These are phyloP conservation scores for Yamadazyma atmosphaerica DNA, from an alignment of 1,139 yeast genomes.

Conservation along the genomic window DNA sequence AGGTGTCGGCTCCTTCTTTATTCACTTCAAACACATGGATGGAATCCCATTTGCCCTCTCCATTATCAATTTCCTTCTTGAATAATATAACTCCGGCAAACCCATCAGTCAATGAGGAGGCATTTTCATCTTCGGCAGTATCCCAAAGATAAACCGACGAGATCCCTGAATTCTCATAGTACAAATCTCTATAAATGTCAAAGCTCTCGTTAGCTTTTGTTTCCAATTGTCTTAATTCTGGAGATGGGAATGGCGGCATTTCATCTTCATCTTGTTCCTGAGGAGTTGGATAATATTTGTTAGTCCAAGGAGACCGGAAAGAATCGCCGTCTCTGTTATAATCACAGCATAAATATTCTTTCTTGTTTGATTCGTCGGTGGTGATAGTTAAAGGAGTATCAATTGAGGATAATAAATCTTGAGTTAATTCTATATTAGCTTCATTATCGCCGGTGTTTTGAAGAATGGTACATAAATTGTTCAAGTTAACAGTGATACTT, in stretches of 20 bases:
- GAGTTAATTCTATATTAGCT: conserved; percentile 54
- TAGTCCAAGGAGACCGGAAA: conserved; percentile 89
- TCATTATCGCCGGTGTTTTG: conserved; percentile 39
- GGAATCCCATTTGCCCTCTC: conserved; percentile 79
- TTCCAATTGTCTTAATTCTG: conserved; percentile 70
- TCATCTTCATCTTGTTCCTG: conserved; percentile 43
- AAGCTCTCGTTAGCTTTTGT: conserved; percentile 84
- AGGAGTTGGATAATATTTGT: conserved; percentile 66
- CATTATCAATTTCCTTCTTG: conserved; percentile 63
- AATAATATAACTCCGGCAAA: conserved; percentile 92
- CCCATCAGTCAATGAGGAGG: conserved; percentile 35
- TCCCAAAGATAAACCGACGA: conserved; percentile 96
- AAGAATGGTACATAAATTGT: conserved; percentile 67
- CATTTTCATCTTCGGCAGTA: conserved; percentile 51
- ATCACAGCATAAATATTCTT: conserved; percentile 82
- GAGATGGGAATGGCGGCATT: conserved; percentile 66
- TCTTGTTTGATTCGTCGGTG: conserved; percentile 60
- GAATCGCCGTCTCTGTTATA: conserved; percentile 95
- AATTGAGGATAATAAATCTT: conserved; percentile 81
- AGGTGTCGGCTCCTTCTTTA: conserved; percentile 44
- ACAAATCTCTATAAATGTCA: conserved; percentile 88
- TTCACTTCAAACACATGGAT: conserved; percentile 88
- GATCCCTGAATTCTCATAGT: conserved; percentile 87
- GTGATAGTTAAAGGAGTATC: conserved; percentile 76
- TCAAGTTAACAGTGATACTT: conserved; percentile 60